Evolutionary conservation across 495 filamentous ascomycete species (phyloP).

Genomic region (Penicillium canescens): DNA sequence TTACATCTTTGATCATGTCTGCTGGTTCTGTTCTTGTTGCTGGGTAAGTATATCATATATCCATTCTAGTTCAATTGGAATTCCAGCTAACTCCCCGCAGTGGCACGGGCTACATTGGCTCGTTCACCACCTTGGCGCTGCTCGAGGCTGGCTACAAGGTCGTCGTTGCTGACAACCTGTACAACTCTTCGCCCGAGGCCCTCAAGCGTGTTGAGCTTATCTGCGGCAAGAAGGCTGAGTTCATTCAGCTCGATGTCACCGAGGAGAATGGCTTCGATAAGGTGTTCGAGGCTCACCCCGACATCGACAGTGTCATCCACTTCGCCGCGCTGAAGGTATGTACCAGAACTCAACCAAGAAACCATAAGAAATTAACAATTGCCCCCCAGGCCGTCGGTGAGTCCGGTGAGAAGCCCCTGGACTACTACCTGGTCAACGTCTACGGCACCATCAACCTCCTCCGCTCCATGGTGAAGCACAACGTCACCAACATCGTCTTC

Average conservation of each 20-base stretch:
- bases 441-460: slow-evolving; percentile 89
- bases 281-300: slow-evolving; percentile 84
- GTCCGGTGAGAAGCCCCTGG: slow-evolving; percentile 89
- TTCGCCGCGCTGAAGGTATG: slow-evolving; percentile 95
- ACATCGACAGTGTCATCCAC: slow-evolving; percentile 97
- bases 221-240: slow-evolving; percentile 82
- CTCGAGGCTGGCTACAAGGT: slow-evolving; percentile 95
- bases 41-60: slow-evolving; percentile 62
- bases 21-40: slow-evolving; percentile 86
- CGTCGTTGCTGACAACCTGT: slow-evolving; percentile 90
- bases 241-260: slow-evolving; percentile 85
- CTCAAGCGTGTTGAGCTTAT: slow-evolving; percentile 93
- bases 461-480: slow-evolving; percentile 80
- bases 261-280: slow-evolving; percentile 79
- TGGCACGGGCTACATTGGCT: slow-evolving; percentile 98
- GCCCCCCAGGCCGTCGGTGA: slow-evolving; percentile 82
- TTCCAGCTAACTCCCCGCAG: slow-evolving; percentile 47
- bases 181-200: slow-evolving; percentile 89
- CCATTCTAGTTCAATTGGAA: slow-evolving; percentile 3
- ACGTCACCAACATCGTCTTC: slow-evolving; percentile 97
- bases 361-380: not conserved
- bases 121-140: slow-evolving; percentile 90
- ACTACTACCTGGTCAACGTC: slow-evolving; percentile 98
- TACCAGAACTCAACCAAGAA: slow-evolving; percentile 1
- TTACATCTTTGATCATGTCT: slow-evolving; percentile 56